Evolutionary conservation across 306 rosid genomes (phyloP).

Genomic region (Lathyrus aphaca): DNA sequence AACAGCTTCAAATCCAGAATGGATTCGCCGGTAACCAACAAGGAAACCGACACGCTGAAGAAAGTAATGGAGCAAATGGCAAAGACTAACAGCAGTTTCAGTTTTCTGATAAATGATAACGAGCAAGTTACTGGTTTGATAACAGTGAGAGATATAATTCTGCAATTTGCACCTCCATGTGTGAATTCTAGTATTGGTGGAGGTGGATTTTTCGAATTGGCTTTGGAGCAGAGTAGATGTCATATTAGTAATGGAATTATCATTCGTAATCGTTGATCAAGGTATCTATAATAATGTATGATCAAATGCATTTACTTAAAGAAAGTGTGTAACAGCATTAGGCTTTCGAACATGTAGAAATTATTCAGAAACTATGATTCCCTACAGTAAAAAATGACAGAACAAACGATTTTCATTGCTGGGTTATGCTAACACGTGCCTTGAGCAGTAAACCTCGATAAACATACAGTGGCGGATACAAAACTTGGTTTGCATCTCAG

Average conservation of each 20-base stretch:
- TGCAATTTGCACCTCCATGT: conserved; percentile 71
- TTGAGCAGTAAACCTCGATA: too few species aligned
- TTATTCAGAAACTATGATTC: neutral
- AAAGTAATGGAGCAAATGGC: conserved; percentile 55
- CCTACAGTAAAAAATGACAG: neutral
- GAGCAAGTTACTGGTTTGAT: conserved; percentile 54
- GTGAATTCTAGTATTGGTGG: conserved; percentile 61
- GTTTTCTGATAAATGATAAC: conserved; percentile 54
- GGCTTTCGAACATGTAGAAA: neutral
- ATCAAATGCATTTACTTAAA: neutral
- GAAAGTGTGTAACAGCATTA: neutral
- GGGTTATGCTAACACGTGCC: too few species aligned
- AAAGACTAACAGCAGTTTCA: conserved; percentile 48
- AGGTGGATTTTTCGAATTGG: conserved; percentile 68
- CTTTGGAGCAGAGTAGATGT: conserved; percentile 76
- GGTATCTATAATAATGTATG: neutral
- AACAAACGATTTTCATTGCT: neutral
- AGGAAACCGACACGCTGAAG: conserved; percentile 56
- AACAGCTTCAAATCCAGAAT: conserved; percentile 46
- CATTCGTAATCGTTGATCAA: conserved; percentile 42
- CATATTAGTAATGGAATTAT: conserved; percentile 51
- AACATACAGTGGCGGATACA: too few species aligned
- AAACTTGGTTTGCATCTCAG: conserved; percentile 4
- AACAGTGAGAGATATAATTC: conserved; percentile 53
- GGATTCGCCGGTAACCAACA: conserved; percentile 59